phyloP scores from a whole-genome alignment of 352 stramenopile genomes.

The Globisporangium rhizosaccharum region DNA sequence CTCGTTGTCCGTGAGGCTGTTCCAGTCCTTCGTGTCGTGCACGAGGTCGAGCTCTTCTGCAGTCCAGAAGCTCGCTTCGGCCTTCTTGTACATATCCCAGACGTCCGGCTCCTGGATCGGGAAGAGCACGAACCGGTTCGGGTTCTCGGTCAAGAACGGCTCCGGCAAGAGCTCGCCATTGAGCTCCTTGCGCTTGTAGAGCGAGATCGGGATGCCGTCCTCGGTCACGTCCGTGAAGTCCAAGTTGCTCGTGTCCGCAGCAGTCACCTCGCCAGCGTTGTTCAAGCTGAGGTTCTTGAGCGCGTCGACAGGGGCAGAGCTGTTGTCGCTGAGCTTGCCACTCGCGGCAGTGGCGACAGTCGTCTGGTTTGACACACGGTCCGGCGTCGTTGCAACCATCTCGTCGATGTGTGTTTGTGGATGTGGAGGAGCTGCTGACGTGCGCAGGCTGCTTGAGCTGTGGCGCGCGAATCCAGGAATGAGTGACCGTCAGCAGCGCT shows the following conservation, averaged over 20 bases:
- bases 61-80: constrained; percentile 99
- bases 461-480: constrained; percentile 11
- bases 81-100: constrained; percentile 99
- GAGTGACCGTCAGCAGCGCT: constrained; percentile 3
- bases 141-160: constrained; percentile 94
- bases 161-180: constrained; percentile 83
- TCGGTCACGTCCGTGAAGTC: constrained; percentile 23
- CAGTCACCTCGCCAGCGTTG: background rate
- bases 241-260: constrained; percentile 5
- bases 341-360: constrained; percentile 10
- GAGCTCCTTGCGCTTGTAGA: constrained; percentile 87
- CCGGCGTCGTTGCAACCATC: constrained; percentile 33
- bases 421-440: background rate
- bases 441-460: constrained; percentile 9
- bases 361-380: constrained; percentile 3
- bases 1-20: constrained; percentile 92
- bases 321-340: constrained; percentile 20
- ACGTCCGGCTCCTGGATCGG: constrained; percentile 96
- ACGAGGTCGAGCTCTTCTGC: constrained; percentile 97
- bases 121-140: constrained; percentile 97
- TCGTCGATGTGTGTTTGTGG: background rate
- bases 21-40: constrained; percentile 95
- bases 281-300: constrained; percentile 10
- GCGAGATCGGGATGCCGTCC: constrained; percentile 40
- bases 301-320: constrained; percentile 4